A percentile compares a stretch with the other conserved stretches of the same genome.
phyloP scores from a whole-genome alignment of 2,329 filamentous ascomycete genomes.

The Diaporthe citrichinensis region DNA sequence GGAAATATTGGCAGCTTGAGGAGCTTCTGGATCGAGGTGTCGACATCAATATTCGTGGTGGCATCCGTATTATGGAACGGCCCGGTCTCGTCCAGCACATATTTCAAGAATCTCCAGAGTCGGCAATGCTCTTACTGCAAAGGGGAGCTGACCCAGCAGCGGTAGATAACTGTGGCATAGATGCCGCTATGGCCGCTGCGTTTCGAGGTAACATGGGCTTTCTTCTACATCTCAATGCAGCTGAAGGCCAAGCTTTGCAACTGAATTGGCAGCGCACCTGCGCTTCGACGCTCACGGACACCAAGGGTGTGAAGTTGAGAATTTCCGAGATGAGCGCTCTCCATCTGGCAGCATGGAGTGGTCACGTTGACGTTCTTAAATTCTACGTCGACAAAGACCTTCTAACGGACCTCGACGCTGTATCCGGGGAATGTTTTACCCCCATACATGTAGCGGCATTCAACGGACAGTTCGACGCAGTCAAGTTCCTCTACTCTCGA shows the following conservation, averaged over 20 bases:
- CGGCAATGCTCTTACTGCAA: neutral
- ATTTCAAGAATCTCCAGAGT: fast-evolving
- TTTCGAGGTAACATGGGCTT: neutral
- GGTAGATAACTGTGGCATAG: neutral
- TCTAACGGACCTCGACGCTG: neutral
- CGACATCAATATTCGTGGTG: neutral
- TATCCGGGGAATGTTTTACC: neutral
- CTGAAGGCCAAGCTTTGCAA: neutral
- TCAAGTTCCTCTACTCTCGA: neutral
- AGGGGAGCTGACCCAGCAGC: neutral
- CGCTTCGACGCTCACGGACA: too few relatives aligned
- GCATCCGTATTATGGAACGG: fast-evolving
- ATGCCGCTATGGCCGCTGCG: neutral
- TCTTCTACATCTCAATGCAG: neutral
- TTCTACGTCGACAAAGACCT: neutral
- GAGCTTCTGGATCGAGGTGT: neutral
- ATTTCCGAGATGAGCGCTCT: neutral
- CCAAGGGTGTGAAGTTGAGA: too few relatives aligned
- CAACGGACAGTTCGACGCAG: neutral
- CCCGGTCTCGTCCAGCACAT: neutral
- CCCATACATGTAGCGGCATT: neutral
- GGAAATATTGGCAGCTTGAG: neutral
- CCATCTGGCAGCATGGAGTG: neutral
- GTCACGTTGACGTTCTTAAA: neutral
- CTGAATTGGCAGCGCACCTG: neutral